Evolutionary conservation across 305 asterid species (phyloP), one percentile per base, ranked within the genome.

Genomic region (Rubia tinctorum): DNA sequence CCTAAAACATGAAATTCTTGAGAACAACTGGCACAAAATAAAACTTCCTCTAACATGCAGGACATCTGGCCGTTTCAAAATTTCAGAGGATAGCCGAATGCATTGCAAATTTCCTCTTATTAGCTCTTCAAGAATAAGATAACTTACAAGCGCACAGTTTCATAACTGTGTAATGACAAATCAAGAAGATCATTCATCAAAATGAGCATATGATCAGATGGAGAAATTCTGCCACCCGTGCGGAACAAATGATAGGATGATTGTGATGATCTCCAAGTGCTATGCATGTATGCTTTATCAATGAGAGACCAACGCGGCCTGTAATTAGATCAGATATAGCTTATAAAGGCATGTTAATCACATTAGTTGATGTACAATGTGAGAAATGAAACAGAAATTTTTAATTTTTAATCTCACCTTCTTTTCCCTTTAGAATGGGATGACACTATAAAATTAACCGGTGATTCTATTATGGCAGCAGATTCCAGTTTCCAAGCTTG

Each of bases 401-500:
- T 34, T 34, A 4, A 34, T 34, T 34, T 34, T 27, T 70, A 72
- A 72, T 56, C 77, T 65, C 78, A 91, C 99, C 99, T 95, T 86
- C 87, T 86, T 82, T 91, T 95, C 76, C 98, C 99, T 85, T 86
- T 88, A 17, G 98, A 91, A 78, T 93, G 96, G 81, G 97, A 91
- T 64, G 97, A 75, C 80, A 87, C 87, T 23, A 95, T 85, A 80
- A 85, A 93, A 86, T 95, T 95, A 76, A 88, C 79, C 23, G 99
- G 90, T 78, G 99, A 97, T 84, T 95, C 99, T 69, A 89, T 75
- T 82, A 90, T 87, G 80, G 97, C 96, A 73, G 91, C 85, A 81
- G 98, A 93, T 83, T 95, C 99, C 82, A 85, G 87, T 84, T 90
- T 93, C 97, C 98, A 93, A 73, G 96, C 88, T 78, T 95, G 99